phyloP scores from a whole-genome alignment of 2,329 filamentous ascomycete species.

The Acephala macrosclerotiorum region DNA sequence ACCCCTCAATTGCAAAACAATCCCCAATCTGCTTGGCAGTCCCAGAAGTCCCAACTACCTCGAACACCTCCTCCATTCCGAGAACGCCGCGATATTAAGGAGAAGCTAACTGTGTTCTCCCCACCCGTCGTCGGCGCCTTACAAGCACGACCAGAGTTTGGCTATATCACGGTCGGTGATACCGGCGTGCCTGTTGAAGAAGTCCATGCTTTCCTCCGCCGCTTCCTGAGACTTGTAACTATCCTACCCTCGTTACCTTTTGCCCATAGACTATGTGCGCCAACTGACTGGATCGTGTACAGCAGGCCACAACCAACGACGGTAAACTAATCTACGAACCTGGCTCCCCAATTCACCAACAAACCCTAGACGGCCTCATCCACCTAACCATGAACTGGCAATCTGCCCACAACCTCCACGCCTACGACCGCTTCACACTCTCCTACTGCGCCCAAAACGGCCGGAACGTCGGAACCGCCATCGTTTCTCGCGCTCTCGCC shows the following conservation, averaged over 20 bases:
- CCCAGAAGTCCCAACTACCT: too few species aligned
- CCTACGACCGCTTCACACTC: not conserved
- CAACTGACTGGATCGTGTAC: too few species aligned
- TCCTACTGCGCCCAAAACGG: not conserved
- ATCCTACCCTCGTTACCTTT: not conserved
- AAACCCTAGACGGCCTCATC: not conserved
- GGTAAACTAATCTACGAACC: not conserved
- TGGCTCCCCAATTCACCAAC: not conserved
- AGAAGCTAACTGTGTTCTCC: not conserved
- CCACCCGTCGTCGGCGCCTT: not conserved
- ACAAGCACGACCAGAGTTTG: not conserved
- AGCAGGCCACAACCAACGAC: not conserved
- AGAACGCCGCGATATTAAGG: not conserved
- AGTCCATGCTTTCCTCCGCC: not conserved
- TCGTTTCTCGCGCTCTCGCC: not conserved
- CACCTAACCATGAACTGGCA: constrained; percentile 4
- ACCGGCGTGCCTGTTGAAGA: not conserved
- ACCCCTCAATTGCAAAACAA: too few species aligned
- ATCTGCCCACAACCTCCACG: not conserved
- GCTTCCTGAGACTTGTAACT: not conserved
- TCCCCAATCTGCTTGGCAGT: too few species aligned
- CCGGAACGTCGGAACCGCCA: not conserved
- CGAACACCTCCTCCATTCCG: not conserved
- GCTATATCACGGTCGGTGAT: not conserved
- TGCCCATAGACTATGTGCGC: too few species aligned